These are phyloP conservation scores for Ophiocordyceps unilateralis DNA, from an alignment of 2,329 filamentous ascomycete genomes.

Conservation along the genomic window DNA sequence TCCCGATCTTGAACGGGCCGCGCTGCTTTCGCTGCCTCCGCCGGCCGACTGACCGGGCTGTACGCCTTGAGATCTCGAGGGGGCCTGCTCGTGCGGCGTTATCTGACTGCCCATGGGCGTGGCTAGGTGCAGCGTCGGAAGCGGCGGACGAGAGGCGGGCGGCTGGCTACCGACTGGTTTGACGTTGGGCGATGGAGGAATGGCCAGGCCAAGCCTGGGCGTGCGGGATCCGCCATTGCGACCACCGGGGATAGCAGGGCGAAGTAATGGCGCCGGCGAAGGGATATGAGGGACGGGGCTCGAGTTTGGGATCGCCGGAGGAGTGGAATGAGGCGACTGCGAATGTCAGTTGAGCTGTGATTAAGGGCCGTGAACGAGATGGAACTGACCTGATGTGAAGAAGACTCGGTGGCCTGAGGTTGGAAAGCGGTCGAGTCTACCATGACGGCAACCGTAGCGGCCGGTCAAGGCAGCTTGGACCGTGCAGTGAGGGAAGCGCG, in stretches of 20 bases:
- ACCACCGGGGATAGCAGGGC: slow-evolving; percentile 62
- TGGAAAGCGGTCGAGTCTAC: slow-evolving; percentile 9
- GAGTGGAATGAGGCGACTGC: slow-evolving; percentile 6
- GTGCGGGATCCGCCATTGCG: slow-evolving; percentile 45
- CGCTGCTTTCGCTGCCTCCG: slow-evolving; percentile 64
- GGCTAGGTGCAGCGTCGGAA: slow-evolving; percentile 68
- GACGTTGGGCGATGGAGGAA: slow-evolving; percentile 70
- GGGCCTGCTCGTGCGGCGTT: slow-evolving; percentile 50
- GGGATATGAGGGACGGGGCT: slow-evolving; percentile 43
- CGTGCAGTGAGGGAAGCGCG: background rate
- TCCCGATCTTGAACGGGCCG: slow-evolving; percentile 63
- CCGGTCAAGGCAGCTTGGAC: slow-evolving; percentile 4
- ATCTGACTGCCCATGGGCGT: slow-evolving; percentile 74
- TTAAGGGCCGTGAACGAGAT: slow-evolving; percentile 1
- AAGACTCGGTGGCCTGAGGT: slow-evolving; percentile 6
- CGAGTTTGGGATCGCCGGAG: slow-evolving; percentile 14
- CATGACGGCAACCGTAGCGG: slow-evolving; percentile 8
- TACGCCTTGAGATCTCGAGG: slow-evolving; percentile 29
- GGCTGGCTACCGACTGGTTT: slow-evolving; percentile 50
- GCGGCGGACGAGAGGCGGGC: slow-evolving; percentile 29
- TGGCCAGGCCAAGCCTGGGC: slow-evolving; percentile 73
- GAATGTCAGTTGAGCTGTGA: background rate
- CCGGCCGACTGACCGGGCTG: slow-evolving; percentile 50
- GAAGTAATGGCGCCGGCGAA: slow-evolving; percentile 62
- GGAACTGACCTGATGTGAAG: slow-evolving; percentile 6